A percentile compares a stretch with the other conserved stretches of the same genome.
phyloP scores from a whole-genome alignment of 352 stramenopile species.

The Discostella stelligera region DNA sequence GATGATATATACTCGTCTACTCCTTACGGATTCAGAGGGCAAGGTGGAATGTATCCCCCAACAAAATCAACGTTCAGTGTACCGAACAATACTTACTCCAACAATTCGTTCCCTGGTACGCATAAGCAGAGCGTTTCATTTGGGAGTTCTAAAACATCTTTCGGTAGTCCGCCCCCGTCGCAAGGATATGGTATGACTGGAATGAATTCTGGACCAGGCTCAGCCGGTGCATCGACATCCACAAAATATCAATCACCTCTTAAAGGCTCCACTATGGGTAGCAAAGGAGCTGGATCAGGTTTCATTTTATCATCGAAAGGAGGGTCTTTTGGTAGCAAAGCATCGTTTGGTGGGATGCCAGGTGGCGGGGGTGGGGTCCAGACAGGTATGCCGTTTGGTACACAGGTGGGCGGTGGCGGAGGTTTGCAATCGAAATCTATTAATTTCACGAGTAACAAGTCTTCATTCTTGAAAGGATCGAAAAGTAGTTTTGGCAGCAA shows the following conservation, averaged over 20 bases:
- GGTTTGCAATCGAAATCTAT: neutral
- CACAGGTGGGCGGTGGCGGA: neutral
- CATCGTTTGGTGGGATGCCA: slow-evolving; percentile 2
- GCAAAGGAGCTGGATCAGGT: slow-evolving; percentile 1
- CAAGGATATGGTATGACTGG: slow-evolving; percentile 7
- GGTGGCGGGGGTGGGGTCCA: neutral
- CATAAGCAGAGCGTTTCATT: neutral
- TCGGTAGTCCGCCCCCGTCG: neutral
- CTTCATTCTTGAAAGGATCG: neutral
- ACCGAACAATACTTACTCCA: neutral
- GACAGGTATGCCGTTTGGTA: neutral
- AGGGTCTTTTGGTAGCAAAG: neutral
- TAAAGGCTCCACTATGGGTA: neutral
- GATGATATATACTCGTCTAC: neutral
- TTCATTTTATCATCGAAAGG: slow-evolving; percentile 5
- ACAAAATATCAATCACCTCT: neutral
- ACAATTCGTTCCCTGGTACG: neutral
- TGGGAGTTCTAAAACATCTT: slow-evolving; percentile 2
- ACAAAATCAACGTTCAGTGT: neutral
- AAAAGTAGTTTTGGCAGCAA: neutral
- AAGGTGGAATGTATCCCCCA: neutral
- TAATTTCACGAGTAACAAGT: neutral
- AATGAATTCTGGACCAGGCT: slow-evolving; percentile 8
- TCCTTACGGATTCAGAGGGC: neutral
- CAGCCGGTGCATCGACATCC: neutral